A percentile compares a stretch with the other conserved stretches of the same genome.
Evolutionary conservation across 176 grass and related monocot genomes (phyloP).

Genomic region (Chloris gayana): DNA sequence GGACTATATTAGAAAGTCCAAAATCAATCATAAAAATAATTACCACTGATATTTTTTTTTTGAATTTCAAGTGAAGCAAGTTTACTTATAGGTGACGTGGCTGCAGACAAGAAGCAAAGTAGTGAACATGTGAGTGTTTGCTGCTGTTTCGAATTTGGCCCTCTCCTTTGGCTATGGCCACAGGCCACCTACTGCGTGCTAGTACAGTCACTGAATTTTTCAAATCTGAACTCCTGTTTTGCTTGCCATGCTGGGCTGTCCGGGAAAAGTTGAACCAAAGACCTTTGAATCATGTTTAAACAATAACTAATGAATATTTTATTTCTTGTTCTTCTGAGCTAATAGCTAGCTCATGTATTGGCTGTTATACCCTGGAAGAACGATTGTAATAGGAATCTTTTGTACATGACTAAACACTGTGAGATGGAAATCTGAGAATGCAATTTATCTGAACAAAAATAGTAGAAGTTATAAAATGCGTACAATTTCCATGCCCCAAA

Average conservation of each 20-base stretch:
- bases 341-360: neutral
- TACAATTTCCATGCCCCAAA: no score
- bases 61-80: neutral
- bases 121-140: no score
- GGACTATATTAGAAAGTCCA: no score
- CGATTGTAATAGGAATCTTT: neutral
- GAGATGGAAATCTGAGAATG: no score
- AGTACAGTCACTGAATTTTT: neutral
- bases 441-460: no score
- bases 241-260: conserved; percentile 25
- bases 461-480: no score
- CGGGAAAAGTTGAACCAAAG: conserved; percentile 11
- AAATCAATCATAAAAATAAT: no score
- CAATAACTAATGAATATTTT: neutral
- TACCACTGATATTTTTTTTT: neutral
- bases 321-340: neutral
- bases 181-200: neutral
- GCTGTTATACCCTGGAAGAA: neutral
- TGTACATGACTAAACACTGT: neutral
- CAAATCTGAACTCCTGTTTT: neutral
- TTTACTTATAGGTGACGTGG: neutral
- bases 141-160: neutral
- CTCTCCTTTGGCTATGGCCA: neutral
- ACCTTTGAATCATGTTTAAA: neutral
- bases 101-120: no score